Percentiles rank a stretch among this genome's conserved stretches.
phyloP scores from a whole-genome alignment of 1,284 basidiomycete genomes.

The Heliocybe sulcata region DNA sequence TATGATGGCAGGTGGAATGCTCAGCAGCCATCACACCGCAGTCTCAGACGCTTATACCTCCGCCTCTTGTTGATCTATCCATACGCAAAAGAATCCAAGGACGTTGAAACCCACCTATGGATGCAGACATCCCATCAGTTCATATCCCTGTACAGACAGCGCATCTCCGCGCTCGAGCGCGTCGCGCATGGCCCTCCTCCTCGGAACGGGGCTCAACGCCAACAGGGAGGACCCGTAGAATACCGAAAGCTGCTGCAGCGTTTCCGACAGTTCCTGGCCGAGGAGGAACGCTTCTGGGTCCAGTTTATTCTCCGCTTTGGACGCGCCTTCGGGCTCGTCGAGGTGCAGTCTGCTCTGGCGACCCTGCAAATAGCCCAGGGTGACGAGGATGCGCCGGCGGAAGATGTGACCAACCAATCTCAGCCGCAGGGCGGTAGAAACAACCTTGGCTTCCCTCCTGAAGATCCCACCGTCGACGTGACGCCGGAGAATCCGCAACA shows the following conservation, averaged over 20 bases:
- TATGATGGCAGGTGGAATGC: neutral
- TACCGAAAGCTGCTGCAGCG: constrained; percentile 80
- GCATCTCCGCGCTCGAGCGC: constrained; percentile 63
- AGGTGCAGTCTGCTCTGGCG: constrained; percentile 48
- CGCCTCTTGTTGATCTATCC: constrained; percentile 72
- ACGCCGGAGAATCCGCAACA: constrained; percentile 37
- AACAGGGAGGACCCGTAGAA: constrained; percentile 55
- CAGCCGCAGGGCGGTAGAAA: constrained; percentile 25
- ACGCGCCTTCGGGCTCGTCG: constrained; percentile 57
- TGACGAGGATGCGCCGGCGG: constrained; percentile 15
- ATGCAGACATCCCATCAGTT: constrained; percentile 87
- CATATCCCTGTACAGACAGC: constrained; percentile 79
- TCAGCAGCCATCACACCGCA: constrained; percentile 21
- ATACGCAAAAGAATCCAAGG: constrained; percentile 68
- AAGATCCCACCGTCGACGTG: constrained; percentile 27
- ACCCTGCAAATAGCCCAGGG: constrained; percentile 45
- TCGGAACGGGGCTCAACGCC: constrained; percentile 31
- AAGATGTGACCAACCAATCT: constrained; percentile 7
- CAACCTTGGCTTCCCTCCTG: constrained; percentile 50
- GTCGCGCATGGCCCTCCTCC: constrained; percentile 39
- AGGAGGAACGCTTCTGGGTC: constrained; percentile 87
- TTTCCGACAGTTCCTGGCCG: constrained; percentile 79
- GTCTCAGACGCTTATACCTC: constrained; percentile 73
- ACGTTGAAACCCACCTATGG: constrained; percentile 83
- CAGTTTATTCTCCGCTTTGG: constrained; percentile 69